Percentiles rank a stretch among this genome's conserved stretches.
phyloP scores from a whole-genome alignment of 257 asterid genomes.

The Phtheirospermum japonicum region DNA sequence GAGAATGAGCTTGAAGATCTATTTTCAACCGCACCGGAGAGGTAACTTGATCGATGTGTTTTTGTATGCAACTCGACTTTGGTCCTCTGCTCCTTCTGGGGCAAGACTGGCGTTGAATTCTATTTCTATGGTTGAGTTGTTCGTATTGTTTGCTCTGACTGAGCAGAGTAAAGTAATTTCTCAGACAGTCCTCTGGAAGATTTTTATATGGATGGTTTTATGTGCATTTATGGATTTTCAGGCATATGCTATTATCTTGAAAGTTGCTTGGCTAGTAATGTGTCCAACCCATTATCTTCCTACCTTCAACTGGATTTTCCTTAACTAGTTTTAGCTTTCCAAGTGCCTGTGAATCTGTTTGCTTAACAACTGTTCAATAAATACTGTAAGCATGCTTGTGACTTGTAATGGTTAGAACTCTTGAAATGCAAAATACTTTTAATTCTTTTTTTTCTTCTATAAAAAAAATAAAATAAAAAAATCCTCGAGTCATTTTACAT shows the following conservation, averaged over 20 bases:
- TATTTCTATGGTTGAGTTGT: slow-evolving; percentile 4
- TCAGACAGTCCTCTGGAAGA: neutral
- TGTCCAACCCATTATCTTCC: slow-evolving; percentile 7
- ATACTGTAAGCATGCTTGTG: slow-evolving; percentile 11
- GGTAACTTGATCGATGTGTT: slow-evolving; percentile 38
- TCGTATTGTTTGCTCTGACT: too few species aligned
- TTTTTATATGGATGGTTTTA: neutral
- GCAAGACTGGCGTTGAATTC: slow-evolving; percentile 17
- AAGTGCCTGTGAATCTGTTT: slow-evolving; percentile 2
- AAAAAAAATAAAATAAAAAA: too few species aligned
- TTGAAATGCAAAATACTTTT: slow-evolving; percentile 1
- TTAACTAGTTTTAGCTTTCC: neutral
- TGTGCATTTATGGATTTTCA: too few species aligned
- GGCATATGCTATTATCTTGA: too few species aligned
- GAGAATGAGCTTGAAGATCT: slow-evolving; percentile 82
- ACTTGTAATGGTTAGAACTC: neutral
- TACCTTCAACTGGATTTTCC: slow-evolving; percentile 12
- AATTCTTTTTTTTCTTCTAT: neutral
- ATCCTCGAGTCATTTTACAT: neutral
- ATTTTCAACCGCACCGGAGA: slow-evolving; percentile 95
- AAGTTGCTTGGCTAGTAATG: too few species aligned
- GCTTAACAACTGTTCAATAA: neutral
- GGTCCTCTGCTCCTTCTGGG: slow-evolving; percentile 13
- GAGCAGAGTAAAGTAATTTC: slow-evolving; percentile 4
- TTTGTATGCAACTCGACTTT: slow-evolving; percentile 15